A percentile compares a stretch with the other conserved stretches of the same genome.
phyloP scores from a whole-genome alignment of 108 stramenopile species.

The Discostella pseudostelligera region DNA sequence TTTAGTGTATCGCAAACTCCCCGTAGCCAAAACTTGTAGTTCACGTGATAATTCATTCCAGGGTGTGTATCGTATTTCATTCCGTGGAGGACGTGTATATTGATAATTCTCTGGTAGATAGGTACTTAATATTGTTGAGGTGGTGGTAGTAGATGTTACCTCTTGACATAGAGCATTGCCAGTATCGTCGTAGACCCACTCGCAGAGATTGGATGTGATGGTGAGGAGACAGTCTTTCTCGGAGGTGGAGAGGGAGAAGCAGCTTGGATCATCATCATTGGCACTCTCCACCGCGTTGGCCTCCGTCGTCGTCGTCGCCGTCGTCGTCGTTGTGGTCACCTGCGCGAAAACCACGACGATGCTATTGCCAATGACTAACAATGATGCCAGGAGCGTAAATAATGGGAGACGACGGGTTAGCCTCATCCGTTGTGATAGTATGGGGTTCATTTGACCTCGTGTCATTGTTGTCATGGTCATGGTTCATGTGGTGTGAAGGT shows the following conservation, averaged over 20 bases:
- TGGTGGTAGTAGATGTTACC: not conserved
- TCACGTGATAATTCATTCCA: constrained; percentile 13
- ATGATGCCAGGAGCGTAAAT: not conserved
- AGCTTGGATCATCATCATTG: not conserved
- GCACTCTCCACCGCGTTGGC: not conserved
- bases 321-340: not conserved
- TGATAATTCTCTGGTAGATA: constrained; percentile 2
- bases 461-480: no score
- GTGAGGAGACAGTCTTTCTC: constrained; percentile 1
- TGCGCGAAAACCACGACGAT: not conserved
- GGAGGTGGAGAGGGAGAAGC: not conserved
- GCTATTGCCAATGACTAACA: not conserved
- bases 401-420: not conserved
- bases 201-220: not conserved
- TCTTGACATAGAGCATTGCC: not conserved
- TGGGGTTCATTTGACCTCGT: no score
- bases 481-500: no score
- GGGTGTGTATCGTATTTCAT: constrained; percentile 9
- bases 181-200: not conserved
- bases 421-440: not conserved
- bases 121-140: constrained; percentile 1
- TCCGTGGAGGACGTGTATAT: constrained; percentile 7
- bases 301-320: not conserved
- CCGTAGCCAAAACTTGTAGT: constrained; percentile 8
- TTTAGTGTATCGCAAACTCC: constrained; percentile 16